Percentiles rank a stretch among this genome's conserved stretches.
Conservation (phyloP, 352 stramenopile genomes). For the Phytopythium boreale region DNA sequence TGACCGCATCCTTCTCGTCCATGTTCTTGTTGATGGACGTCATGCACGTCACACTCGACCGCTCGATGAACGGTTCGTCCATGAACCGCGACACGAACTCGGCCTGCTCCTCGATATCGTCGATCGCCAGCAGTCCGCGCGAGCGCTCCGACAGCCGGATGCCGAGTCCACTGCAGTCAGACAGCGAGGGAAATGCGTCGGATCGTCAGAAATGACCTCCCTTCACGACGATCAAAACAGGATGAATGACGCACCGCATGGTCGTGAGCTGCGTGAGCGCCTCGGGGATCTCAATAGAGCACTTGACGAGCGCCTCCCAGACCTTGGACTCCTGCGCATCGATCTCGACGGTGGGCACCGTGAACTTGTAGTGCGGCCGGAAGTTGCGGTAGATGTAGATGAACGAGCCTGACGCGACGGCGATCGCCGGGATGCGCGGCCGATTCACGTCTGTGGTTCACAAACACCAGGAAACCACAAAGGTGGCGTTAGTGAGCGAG, state of each 20-base stretch:
- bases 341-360: conserved; percentile 73
- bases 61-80: conserved; percentile 71
- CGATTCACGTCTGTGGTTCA: conserved; percentile 41
- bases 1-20: conserved; percentile 77
- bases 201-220: neutral
- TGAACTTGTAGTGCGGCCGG: conserved; percentile 90
- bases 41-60: conserved; percentile 84
- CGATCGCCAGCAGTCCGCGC: conserved; percentile 66
- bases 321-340: conserved; percentile 65
- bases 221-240: neutral
- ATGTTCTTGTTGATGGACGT: conserved; percentile 88
- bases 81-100: conserved; percentile 82
- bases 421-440: conserved; percentile 77
- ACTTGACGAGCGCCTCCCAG: conserved; percentile 69
- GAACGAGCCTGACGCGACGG: conserved; percentile 80
- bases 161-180: conserved; percentile 37
- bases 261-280: conserved; percentile 60
- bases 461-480: neutral
- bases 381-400: conserved; percentile 93
- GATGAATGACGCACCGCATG: conserved; percentile 33
- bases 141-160: conserved; percentile 72
- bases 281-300: conserved; percentile 62
- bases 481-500: too few relatives aligned
- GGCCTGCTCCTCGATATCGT: conserved; percentile 79
- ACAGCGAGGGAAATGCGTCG: neutral